Base-by-base conservation (phyloP, 768 basidiomycete genomes). In the Termitomyces sp. region DNA sequence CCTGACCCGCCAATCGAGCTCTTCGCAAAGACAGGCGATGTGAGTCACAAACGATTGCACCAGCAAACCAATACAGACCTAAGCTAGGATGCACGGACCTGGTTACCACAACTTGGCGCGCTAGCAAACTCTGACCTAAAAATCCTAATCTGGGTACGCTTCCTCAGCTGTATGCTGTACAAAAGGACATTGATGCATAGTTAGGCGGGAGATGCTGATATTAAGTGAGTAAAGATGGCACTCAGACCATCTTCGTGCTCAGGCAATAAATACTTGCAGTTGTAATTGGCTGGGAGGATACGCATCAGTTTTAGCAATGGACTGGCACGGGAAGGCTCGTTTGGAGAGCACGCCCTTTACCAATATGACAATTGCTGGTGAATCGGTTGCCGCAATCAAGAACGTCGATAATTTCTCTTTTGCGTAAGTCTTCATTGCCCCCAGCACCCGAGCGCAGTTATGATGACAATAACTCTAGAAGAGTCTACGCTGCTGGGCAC, bases 361-460 rank as follows among this genome's bases (percentile, higher is more conserved):
- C 5, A 86, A 86, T 62, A 86, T 88, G 74, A 86, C 86, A 0
- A 79, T 88, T 32, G 57, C 77, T 42, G 84, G 81, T 1, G 71
- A 69, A 5, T 64, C 83, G 0, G 80, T 88, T 5, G 87, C 84
- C 0, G 81, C 85, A 0, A 77, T 87, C 17, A 81, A 85, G 68
- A 87, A 87, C 55, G 82, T 88, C 38, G 85, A 84, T 63, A 85
- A 86, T 60, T 87, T 88, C 67, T 76, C 83, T 0, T 89, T 88
- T 69, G 87, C 85, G 86, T 87, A 60, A 66, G 86, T 80, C 3
- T 10, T 48, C 4, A 25, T 59, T 36, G n/a, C 5, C 7, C 1
- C 38, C 25, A 6, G 12, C 15, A 5, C 8, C 25, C 2, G 20
- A 25, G 20, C 20, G 20, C 20, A 25, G 20, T 25, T 25, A 25